Conservation (phyloP, 176 grass and related monocot species). For the Poa pratensis region DNA sequence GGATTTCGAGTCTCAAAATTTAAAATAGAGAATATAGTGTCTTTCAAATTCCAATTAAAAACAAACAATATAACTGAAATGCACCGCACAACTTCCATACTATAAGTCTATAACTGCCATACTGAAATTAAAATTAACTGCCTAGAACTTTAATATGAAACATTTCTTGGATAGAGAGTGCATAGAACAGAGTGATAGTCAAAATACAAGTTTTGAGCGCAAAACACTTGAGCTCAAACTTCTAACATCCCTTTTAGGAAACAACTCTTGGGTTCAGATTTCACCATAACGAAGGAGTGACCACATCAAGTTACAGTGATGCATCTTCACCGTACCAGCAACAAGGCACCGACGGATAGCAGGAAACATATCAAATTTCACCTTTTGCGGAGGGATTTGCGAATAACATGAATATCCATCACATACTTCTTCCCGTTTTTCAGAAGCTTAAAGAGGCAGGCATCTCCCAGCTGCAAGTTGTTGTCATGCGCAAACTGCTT, state of each 20-base stretch:
- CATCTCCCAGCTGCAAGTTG: constrained; percentile 34
- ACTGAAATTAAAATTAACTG: neutral
- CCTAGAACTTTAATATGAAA: neutral
- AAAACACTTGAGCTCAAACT: neutral
- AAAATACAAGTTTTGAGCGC: neutral
- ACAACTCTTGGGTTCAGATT: neutral
- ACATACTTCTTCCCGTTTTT: neutral
- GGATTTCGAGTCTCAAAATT: too few species aligned
- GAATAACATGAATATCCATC: neutral
- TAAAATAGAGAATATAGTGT: too few species aligned
- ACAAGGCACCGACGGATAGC: neutral
- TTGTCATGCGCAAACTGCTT: constrained; percentile 35
- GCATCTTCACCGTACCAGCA: neutral
- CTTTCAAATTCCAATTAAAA: too few species aligned
- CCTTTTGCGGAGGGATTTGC: neutral
- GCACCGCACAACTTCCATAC: too few species aligned
- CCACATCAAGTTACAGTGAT: neutral
- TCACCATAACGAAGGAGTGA: neutral
- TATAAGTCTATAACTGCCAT: neutral
- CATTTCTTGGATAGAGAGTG: neutral
- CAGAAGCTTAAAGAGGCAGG: neutral
- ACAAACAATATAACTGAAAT: too few species aligned
- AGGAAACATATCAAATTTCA: neutral
- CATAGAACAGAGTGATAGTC: neutral
- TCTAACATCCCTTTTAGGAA: neutral